Evolutionary conservation across 164 flowering plant species (phyloP).

Genomic region (Hamamelis virginiana): DNA sequence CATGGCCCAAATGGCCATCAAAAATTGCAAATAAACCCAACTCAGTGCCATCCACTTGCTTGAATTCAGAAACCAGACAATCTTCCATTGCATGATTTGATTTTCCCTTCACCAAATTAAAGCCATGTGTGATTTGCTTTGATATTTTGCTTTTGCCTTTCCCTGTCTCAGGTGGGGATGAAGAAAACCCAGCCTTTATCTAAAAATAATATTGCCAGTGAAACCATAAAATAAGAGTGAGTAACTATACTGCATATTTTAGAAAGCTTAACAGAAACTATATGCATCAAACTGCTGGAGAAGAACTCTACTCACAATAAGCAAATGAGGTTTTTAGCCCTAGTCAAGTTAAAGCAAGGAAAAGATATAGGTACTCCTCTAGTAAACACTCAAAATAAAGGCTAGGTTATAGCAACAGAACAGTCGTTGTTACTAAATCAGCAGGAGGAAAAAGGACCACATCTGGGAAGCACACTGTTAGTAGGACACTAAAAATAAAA

Average conservation of each 20-base stretch:
- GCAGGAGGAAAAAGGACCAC: neutral
- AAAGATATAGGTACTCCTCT: neutral
- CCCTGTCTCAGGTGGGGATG: slow-evolving; percentile 33
- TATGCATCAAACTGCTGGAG: neutral
- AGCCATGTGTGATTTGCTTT: slow-evolving; percentile 37
- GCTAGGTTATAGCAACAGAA: neutral
- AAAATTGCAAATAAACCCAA: slow-evolving; percentile 50
- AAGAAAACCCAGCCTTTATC: slow-evolving; percentile 36
- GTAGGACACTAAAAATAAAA: neutral
- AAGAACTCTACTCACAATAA: neutral
- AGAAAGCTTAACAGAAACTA: neutral
- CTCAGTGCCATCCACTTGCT: slow-evolving; percentile 24
- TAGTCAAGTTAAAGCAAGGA: neutral
- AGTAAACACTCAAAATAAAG: neutral
- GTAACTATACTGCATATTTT: neutral
- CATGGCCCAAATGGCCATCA: slow-evolving; percentile 54
- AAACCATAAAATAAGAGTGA: neutral
- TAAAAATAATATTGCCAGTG: slow-evolving; percentile 10
- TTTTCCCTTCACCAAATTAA: slow-evolving; percentile 43
- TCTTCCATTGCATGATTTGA: slow-evolving; percentile 52
- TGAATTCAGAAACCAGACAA: slow-evolving; percentile 39
- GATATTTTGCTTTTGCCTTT: slow-evolving; percentile 41
- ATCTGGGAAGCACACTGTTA: neutral
- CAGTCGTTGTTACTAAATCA: neutral
- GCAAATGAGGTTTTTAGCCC: neutral